Conservation (phyloP, 352 stramenopile genomes). For the Globisporangium middletonii region DNA sequence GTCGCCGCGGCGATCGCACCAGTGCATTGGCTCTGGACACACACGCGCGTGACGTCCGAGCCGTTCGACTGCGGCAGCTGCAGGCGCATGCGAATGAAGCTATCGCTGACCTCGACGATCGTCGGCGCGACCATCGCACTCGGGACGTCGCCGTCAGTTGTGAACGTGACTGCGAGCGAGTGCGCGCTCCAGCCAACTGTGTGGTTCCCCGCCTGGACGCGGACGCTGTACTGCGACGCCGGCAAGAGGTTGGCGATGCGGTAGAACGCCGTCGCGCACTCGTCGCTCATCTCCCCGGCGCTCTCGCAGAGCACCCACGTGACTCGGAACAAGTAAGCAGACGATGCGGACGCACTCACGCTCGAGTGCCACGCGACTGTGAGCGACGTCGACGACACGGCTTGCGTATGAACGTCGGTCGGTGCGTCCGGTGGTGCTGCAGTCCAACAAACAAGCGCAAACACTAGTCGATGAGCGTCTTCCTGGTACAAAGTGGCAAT, state of each 20-base stretch:
- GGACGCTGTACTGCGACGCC: conserved; percentile 32
- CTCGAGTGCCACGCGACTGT: conserved; percentile 21
- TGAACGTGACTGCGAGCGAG: conserved; percentile 16
- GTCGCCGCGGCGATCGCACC: conserved; percentile 22
- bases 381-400: conserved; percentile 23
- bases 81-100: conserved; percentile 34
- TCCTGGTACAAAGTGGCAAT: background rate
- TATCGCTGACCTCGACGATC: conserved; percentile 31
- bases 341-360: conserved; percentile 4
- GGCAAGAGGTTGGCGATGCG: conserved; percentile 35
- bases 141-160: conserved; percentile 35
- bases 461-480: background rate
- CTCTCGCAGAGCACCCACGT: conserved; percentile 26
- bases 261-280: conserved; percentile 18
- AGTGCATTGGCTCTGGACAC: conserved; percentile 36
- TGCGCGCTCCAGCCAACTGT: conserved; percentile 35
- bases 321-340: conserved; percentile 32
- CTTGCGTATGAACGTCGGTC: conserved; percentile 12
- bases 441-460: background rate
- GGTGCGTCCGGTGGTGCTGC: conserved; percentile 21
- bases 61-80: conserved; percentile 36
- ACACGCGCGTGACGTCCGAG: conserved; percentile 22
- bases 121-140: conserved; percentile 31
- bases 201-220: conserved; percentile 39
- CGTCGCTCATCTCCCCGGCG: conserved; percentile 13